Evolutionary conservation across 208 protist genomes (phyloP), one percentile per base, ranked within the genome.

Genomic region (Trypanosoma cruzi): DNA sequence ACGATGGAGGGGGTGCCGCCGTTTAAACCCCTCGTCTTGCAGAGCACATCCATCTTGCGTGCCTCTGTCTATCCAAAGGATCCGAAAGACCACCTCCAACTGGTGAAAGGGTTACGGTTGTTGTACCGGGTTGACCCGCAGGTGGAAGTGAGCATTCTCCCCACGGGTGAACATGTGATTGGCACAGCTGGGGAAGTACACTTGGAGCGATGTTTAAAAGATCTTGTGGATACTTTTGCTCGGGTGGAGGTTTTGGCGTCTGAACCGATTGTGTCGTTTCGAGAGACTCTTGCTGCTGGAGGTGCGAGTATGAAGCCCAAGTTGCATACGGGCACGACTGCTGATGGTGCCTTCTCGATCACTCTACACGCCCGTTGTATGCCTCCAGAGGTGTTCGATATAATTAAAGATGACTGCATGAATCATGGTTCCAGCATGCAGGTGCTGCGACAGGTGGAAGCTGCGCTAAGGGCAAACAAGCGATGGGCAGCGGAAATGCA

Each of bases 151-250:
- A 90, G 82, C 28, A 83, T 99, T 31, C 84, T 97, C 68, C 89
- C 98, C 13, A 98, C 92, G 16, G 98, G 98, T 13, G 97, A 99
- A 70, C 95, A 98, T 72, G 92, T 99, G 18, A 94, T 99, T 76
- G 94, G 91, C 20, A 95, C 97, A 2, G 92, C 96, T 4, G 98
- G 98, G 36, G 97, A 99, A 73, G 84, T 99, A n/a, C 98, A 99
- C 75, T 84, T 98, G 34, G 97, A 98, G 73, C 80, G 95, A 10
- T 99, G 98, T 77, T 59, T 99, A 61, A 93, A 94, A 50, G 98
- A 99, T 65, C 79, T 96, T 49, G 70, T 97, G 42, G 89, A 95
- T 66, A 88, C 89, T 31, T 97, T 97, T 68, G 89, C 93, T 6
- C 77, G 85, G 29, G 83, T 96, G 29, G 90, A 96, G 55, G 62